Evolutionary conservation across 2,329 filamentous ascomycete species (phyloP).

Genomic region (Aurifilum marmelostoma): DNA sequence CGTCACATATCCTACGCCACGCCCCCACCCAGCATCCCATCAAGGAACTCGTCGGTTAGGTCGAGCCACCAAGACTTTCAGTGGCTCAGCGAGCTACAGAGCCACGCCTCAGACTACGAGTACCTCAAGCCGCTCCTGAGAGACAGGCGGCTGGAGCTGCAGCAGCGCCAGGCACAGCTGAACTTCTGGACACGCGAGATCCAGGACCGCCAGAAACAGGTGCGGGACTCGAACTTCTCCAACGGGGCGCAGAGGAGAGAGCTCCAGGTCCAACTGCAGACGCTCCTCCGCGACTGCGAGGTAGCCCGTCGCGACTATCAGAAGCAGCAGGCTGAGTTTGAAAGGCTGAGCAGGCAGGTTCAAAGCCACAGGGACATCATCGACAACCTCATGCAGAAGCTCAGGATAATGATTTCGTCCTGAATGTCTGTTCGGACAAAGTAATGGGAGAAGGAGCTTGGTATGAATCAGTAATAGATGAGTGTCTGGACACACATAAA

Average conservation of each 20-base stretch:
- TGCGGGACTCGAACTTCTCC: not conserved
- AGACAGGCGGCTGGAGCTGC: constrained; percentile 5
- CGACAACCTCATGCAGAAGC: constrained; percentile 7
- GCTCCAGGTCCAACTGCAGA: constrained; percentile 9
- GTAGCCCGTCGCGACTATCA: not conserved
- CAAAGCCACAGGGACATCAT: constrained; percentile 7
- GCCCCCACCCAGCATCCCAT: not conserved
- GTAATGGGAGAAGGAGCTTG: too few relatives aligned
- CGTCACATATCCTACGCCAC: not conserved
- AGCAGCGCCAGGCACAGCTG: constrained; percentile 11
- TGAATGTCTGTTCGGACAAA: not conserved
- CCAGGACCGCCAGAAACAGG: constrained; percentile 10
- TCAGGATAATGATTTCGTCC: constrained; percentile 10
- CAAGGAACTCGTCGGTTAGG: not conserved
- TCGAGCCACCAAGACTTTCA: not conserved
- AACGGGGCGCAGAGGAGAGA: constrained; percentile 2
- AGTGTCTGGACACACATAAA: too few relatives aligned
- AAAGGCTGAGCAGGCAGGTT: constrained; percentile 5
- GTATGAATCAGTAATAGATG: not conserved
- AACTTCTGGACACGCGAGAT: constrained; percentile 11
- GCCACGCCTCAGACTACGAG: constrained; percentile 7
- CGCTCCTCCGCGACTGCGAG: constrained; percentile 3
- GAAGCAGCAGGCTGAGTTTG: constrained; percentile 8
- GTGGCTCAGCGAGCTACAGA: constrained; percentile 15
- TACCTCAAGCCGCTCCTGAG: constrained; percentile 9